Evolutionary conservation across 1,284 basidiomycete genomes (phyloP), one percentile per base, ranked within the genome.

Genomic region (Nidula niveotomentosa): DNA sequence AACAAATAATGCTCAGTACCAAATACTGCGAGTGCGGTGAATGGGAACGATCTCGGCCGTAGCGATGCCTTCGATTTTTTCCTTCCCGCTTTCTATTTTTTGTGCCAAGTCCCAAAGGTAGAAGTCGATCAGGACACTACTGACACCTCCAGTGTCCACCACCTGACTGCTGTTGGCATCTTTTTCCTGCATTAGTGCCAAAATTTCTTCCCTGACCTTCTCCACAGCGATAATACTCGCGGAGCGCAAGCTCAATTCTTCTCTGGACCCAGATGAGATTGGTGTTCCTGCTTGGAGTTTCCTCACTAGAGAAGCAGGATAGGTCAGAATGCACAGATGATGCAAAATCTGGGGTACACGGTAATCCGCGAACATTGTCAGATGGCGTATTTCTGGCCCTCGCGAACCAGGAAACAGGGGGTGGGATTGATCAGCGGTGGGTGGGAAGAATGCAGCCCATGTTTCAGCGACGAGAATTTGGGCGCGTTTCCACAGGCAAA

Each of bases 341-440:
- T 93, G 88, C 33, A 93, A 72, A 55, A 93, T 90, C 67, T 93
- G 91, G 2, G 91, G 91, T 6, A 93, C 88, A 45, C 91, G 84
- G 68, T 93, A 93, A 72, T 93, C 91, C 4, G 91, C 90, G 68
- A 93, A 93, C 91, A 93, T 93, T 12, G 91, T 92, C 8, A 93
- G 77, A 49, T 85, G 73, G 49, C 80, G 75, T 55, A 90, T 88
- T 41, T 72, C 69, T 30, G 88, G 75, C 3, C 86, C 88, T 13
- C 64, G 63, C 9, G 62, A 51, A 10, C 76, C 71, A 7, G 86
- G 86, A 68, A 91, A 90, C 45, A 92, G 73, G 3, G 89, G 91
- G 67, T 93, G 90, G 1, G 75, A 65, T 0, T 65, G 59, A 13
- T 63, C 55, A 0, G 72, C 61, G 1, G 76, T 54, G 1, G 75